Conservation (phyloP, 2,329 filamentous ascomycete genomes). For the Drechslerella dactyloides region DNA sequence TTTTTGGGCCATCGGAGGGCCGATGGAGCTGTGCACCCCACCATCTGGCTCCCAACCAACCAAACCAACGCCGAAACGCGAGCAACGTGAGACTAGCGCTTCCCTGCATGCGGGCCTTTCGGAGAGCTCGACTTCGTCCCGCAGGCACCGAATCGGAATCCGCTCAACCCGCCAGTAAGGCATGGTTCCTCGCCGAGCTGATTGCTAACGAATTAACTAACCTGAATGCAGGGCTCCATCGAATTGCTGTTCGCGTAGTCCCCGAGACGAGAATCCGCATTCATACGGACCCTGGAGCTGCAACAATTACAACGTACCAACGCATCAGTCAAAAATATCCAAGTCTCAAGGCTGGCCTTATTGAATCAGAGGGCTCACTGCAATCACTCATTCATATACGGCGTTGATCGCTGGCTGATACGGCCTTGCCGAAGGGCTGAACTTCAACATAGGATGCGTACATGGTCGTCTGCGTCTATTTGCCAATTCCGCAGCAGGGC, state of each 20-base stretch:
- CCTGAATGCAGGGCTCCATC: background rate
- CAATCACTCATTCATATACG: no score
- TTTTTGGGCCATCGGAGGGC: constrained; percentile 41
- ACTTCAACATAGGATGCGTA: no score
- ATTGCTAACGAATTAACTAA: background rate
- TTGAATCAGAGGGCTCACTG: no score
- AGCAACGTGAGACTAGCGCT: constrained; percentile 16
- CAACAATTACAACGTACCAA: background rate
- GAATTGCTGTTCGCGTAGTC: background rate
- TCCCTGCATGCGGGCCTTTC: no score
- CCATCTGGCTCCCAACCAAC: constrained; percentile 22
- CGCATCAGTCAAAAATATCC: background rate
- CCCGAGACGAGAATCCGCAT: background rate
- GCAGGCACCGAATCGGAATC: no score
- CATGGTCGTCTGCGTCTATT: no score
- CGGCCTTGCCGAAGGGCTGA: no score
- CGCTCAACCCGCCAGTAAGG: no score
- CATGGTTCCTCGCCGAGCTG: no score
- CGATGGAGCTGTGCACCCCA: constrained; percentile 40
- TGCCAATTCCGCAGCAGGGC: no score
- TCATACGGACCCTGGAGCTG: background rate
- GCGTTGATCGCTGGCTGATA: no score
- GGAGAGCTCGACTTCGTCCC: no score
- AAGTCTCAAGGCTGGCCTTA: background rate
- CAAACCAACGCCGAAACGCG: constrained; percentile 13